These are phyloP conservation scores for Tulasnella sp. DNA, from an alignment of 768 basidiomycete species.

Conservation along the genomic window DNA sequence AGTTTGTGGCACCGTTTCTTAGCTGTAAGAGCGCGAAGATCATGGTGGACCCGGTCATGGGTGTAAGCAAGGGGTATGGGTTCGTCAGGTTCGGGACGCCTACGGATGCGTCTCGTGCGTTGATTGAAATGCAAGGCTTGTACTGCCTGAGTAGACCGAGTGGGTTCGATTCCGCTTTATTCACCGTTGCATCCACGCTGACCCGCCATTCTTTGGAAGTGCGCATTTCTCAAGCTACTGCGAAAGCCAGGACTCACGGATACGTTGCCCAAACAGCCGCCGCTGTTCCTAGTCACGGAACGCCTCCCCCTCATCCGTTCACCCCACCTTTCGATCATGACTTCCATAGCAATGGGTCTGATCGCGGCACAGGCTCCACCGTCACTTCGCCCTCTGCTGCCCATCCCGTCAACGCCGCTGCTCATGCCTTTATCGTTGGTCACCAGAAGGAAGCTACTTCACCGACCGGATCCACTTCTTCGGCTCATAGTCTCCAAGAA, in stretches of 20 bases:
- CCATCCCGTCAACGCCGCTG: neutral
- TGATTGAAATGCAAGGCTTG: constrained; percentile 88
- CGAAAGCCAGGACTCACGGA: constrained; percentile 59
- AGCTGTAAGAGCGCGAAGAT: constrained; percentile 96
- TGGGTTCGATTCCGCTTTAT: constrained; percentile 43
- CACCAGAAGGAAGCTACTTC: neutral
- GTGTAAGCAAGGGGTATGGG: constrained; percentile 85
- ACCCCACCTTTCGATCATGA: neutral
- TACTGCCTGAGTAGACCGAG: constrained; percentile 87
- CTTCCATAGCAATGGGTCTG: neutral
- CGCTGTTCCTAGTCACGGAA: neutral
- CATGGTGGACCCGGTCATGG: constrained; percentile 87
- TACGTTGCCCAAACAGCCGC: neutral
- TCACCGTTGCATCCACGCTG: neutral
- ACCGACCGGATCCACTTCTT: constrained; percentile 6
- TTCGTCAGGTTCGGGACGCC: constrained; percentile 92
- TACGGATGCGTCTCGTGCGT: constrained; percentile 80
- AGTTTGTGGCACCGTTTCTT: constrained; percentile 81
- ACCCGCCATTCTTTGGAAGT: constrained; percentile 47
- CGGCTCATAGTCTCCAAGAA: neutral
- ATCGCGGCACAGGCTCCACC: neutral
- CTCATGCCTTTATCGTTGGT: neutral
- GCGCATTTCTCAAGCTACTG: constrained; percentile 87
- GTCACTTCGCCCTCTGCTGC: neutral
- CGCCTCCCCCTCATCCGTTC: constrained; percentile 2